phyloP scores from a whole-genome alignment of 208 protist species.

The Balamuthia mandrillaris region DNA sequence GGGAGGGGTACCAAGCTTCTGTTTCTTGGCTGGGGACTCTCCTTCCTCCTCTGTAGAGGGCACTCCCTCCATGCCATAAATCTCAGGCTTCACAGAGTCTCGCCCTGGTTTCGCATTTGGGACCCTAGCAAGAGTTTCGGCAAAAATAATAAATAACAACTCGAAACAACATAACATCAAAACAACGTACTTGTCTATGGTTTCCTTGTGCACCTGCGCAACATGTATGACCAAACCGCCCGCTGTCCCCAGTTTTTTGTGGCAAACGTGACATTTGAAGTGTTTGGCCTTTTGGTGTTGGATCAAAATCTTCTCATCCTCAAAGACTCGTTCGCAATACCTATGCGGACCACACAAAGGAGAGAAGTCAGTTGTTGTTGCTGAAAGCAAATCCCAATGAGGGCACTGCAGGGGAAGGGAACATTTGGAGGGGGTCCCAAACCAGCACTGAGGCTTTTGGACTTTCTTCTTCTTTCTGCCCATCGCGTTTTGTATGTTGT shows the following conservation, averaged over 20 bases:
- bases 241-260: constrained; percentile 44
- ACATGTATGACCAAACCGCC: constrained; percentile 49
- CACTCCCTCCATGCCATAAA: constrained; percentile 67
- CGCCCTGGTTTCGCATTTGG: constrained; percentile 63
- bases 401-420: too few species aligned
- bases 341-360: too few species aligned
- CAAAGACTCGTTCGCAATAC: constrained; percentile 66
- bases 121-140: background rate
- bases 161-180: background rate
- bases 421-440: too few species aligned
- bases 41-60: constrained; percentile 11
- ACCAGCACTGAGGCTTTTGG: constrained; percentile 1
- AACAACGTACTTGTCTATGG: background rate
- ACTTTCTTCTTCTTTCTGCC: constrained; percentile 17
- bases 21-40: background rate
- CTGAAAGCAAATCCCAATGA: too few species aligned
- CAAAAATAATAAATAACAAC: background rate
- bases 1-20: background rate
- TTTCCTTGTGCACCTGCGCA: constrained; percentile 57
- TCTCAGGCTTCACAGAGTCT: constrained; percentile 51
- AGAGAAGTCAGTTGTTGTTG: too few species aligned
- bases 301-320: constrained; percentile 57
- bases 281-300: constrained; percentile 65
- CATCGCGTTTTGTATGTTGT: too few species aligned
- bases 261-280: constrained; percentile 58